Percentiles rank a stretch among this genome's conserved stretches.
Evolutionary conservation across 2,329 filamentous ascomycete species (phyloP).

Genomic region (Phaeophleospora eucalypticola): DNA sequence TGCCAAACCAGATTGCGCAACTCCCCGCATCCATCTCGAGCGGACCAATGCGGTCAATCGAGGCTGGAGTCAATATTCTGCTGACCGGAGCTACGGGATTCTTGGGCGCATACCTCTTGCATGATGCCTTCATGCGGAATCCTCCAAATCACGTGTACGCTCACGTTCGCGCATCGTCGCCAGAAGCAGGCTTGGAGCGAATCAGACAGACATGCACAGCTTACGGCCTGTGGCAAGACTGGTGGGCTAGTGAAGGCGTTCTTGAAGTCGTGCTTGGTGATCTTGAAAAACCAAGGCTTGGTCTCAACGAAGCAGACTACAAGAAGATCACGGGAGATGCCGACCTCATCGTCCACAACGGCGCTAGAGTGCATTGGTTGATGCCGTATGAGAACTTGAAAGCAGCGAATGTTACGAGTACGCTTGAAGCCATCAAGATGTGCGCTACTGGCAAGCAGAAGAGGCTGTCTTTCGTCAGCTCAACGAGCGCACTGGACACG

Average conservation of each 20-base stretch:
- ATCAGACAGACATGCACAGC: slow-evolving; percentile 64
- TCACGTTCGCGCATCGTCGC: slow-evolving; percentile 67
- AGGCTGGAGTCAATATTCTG: slow-evolving; percentile 53
- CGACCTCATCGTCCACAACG: slow-evolving; percentile 74
- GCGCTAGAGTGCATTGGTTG: slow-evolving; percentile 75
- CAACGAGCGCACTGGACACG: slow-evolving; percentile 76
- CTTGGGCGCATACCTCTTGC: slow-evolving; percentile 74
- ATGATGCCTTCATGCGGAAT: slow-evolving; percentile 63
- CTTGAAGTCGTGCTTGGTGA: slow-evolving; percentile 70
- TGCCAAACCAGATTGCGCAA: slow-evolving; percentile 47
- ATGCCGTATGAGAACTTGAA: slow-evolving; percentile 68
- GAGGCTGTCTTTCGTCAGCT: slow-evolving; percentile 74
- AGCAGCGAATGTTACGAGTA: slow-evolving; percentile 74
- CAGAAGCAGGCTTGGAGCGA: slow-evolving; percentile 58
- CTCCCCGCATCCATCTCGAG: slow-evolving; percentile 42
- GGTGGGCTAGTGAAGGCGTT: slow-evolving; percentile 56
- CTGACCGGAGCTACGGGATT: slow-evolving; percentile 90
- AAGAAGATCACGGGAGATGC: slow-evolving; percentile 59
- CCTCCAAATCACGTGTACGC: slow-evolving; percentile 60
- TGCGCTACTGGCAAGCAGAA: slow-evolving; percentile 76
- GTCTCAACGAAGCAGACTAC: slow-evolving; percentile 65
- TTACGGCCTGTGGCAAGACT: slow-evolving; percentile 73
- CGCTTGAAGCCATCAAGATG: slow-evolving; percentile 69
- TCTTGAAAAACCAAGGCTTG: slow-evolving; percentile 67
- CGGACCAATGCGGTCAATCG: slow-evolving; percentile 24